A percentile compares a stretch with the other conserved stretches of the same genome.
phyloP scores from a whole-genome alignment of 2,329 filamentous ascomycete species.

The Rhynchosporium secalis region DNA sequence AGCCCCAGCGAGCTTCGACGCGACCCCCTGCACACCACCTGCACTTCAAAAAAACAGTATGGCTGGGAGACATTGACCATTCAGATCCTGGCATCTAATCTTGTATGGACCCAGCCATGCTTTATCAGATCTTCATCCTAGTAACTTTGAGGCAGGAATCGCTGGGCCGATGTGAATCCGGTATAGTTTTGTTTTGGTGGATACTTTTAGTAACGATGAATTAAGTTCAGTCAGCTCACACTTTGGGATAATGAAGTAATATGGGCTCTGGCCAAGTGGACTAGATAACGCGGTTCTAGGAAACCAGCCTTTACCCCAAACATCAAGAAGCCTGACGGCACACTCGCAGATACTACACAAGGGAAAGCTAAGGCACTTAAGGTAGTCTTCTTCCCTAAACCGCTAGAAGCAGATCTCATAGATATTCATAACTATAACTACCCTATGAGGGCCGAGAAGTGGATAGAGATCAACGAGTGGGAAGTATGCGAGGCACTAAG shows the following conservation, averaged over 20 bases:
- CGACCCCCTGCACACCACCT: neutral
- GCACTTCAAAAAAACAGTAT: neutral
- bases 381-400: too few species aligned
- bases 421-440: too few species aligned
- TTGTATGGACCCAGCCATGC: conserved; percentile 7
- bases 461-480: too few species aligned
- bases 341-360: too few species aligned
- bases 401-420: too few species aligned
- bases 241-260: neutral
- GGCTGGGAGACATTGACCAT: conserved; percentile 19
- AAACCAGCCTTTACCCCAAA: too few species aligned
- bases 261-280: too few species aligned
- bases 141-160: conserved; percentile 9
- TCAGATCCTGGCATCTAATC: conserved; percentile 15
- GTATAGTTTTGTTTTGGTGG: conserved; percentile 22
- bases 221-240: conserved; percentile 15
- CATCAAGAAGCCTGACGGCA: too few species aligned
- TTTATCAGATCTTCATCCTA: conserved; percentile 35
- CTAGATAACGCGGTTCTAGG: too few species aligned
- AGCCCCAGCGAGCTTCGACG: neutral
- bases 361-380: too few species aligned
- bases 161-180: conserved; percentile 5
- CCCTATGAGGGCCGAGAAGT: too few species aligned
- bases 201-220: conserved; percentile 26
- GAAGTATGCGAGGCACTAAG: too few species aligned